Evolutionary conservation across 2,329 filamentous ascomycete species (phyloP).

Genomic region (Colletotrichum acutatum): DNA sequence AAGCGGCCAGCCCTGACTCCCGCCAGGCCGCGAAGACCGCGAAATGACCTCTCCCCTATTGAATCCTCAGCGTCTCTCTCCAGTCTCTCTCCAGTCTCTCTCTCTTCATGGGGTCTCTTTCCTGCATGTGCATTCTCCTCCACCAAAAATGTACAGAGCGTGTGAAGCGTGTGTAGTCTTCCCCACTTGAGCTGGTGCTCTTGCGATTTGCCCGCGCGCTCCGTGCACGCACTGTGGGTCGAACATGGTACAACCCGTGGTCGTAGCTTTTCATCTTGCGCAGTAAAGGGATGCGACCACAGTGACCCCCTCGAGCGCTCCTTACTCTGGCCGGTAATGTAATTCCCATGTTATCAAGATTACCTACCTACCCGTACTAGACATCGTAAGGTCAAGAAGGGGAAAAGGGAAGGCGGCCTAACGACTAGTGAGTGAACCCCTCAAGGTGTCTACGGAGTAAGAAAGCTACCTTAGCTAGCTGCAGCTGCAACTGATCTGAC

Average conservation of each 20-base stretch:
- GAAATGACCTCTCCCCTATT: background rate
- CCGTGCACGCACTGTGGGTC: constrained; percentile 27
- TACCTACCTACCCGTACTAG: background rate
- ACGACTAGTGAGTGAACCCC: background rate
- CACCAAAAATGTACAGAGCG: constrained; percentile 17
- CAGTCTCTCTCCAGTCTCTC: too few relatives aligned
- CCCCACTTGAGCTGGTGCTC: constrained; percentile 15
- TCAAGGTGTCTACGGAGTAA: background rate
- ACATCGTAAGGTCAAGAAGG: background rate
- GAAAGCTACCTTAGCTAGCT: too few relatives aligned
- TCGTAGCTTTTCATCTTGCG: background rate
- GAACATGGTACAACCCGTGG: background rate
- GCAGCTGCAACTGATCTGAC: background rate
- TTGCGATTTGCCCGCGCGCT: constrained; percentile 16
- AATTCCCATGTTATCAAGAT: constrained; percentile 21
- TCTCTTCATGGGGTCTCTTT: background rate
- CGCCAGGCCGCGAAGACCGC: constrained; percentile 1
- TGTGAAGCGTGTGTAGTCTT: constrained; percentile 17
- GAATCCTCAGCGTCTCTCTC: too few relatives aligned
- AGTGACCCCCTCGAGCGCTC: background rate
- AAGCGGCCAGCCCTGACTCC: constrained; percentile 7
- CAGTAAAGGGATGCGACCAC: background rate
- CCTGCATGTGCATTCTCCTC: background rate
- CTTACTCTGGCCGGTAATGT: constrained; percentile 10
- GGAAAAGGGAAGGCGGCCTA: background rate